These are phyloP conservation scores for Kodamaea fukazawae DNA, from an alignment of 805 yeast genomes.

Conservation along the genomic window DNA sequence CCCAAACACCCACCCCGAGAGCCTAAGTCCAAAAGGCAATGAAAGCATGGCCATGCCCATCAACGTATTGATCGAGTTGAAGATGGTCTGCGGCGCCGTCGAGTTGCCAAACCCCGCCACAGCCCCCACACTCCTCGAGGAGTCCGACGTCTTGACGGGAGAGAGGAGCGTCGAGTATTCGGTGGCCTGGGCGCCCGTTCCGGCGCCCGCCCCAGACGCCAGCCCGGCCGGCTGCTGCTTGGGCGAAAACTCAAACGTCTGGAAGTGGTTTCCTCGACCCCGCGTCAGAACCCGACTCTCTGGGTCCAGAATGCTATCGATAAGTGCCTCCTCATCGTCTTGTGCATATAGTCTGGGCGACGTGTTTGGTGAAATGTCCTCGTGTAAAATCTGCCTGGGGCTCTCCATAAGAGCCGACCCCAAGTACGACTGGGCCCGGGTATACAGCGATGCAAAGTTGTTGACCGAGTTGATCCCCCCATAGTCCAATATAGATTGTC, in stretches of 20 bases:
- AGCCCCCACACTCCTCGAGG: not conserved
- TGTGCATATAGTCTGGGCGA: conserved; percentile 15
- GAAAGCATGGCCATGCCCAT: conserved; percentile 70
- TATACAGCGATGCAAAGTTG: conserved; percentile 41
- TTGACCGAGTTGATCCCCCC: conserved; percentile 37
- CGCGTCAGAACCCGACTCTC: not conserved
- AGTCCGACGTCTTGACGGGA: conserved; percentile 5
- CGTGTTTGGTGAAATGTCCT: conserved; percentile 22
- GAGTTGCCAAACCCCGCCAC: conserved; percentile 32
- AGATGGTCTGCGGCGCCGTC: conserved; percentile 39
- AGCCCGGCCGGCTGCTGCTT: not conserved
- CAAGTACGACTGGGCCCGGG: conserved; percentile 32
- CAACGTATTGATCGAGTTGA: conserved; percentile 59
- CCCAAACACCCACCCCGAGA: conserved; percentile 70
- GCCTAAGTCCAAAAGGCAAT: conserved; percentile 59
- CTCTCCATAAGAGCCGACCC: conserved; percentile 11
- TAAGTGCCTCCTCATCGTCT: conserved; percentile 7
- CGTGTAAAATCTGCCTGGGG: conserved; percentile 8
- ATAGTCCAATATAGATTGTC: conserved; percentile 29
- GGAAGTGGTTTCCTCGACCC: conserved; percentile 3
- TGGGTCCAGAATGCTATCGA: conserved; percentile 13
- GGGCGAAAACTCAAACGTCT: conserved; percentile 5
- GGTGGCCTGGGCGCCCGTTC: not conserved
- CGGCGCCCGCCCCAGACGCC: not conserved
- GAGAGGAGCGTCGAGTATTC: conserved; percentile 1